Base-by-base conservation (phyloP, 176 grass and related monocot species). In the Echinochloa phyllopogon region DNA sequence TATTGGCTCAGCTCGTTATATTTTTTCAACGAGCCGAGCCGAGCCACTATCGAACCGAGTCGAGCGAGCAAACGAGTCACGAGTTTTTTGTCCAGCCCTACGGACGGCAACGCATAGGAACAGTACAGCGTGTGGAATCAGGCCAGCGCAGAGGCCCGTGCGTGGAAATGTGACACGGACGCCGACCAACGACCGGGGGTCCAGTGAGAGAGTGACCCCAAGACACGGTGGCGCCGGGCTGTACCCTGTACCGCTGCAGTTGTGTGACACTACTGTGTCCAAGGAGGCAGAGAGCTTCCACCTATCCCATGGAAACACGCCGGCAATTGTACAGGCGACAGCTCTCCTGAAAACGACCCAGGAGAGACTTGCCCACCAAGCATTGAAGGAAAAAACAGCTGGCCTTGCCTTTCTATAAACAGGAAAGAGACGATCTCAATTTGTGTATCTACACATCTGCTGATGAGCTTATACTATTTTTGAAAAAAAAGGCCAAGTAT, bases 101-200 rank as follows among this genome's bases (percentile, higher is more conserved):
- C 51, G 15, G 5, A 36, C 27, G 57, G 23, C 45, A 5, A 51
- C 2, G 8, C 3, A 16, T 6, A 16, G 16, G 6, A 0, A 8
- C 43, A 45, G 16, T 1, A 18, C 2, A n/a, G n/a, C 80, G 21
- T 43, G 40, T 20, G 69, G 65, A 61, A 63, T 13, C 27, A 5
- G 8, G 36, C 65, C 76, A 64, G 53, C 36, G 56, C 51, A 23
- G 36, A 24, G 36, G 51, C 33, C 64, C 29, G 29, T 33, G 29
- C 29, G 64, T 77, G 71, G 72, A 64, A 82, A 56, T 62, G 64
- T 8, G 71, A 69, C 17, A 17, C 16, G 14, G 76, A 80, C 74
- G 17, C 37, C 16, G 10, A 50, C 47, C 58, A 6, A 33, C 10
- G 18, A 2, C 7, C 3, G 11, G 21, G 27, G 15, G 15, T 36